Evolutionary conservation across 1,139 yeast genomes (phyloP), one percentile per base, ranked within the genome.

Genomic region (Saccharomyces hybrid): DNA sequence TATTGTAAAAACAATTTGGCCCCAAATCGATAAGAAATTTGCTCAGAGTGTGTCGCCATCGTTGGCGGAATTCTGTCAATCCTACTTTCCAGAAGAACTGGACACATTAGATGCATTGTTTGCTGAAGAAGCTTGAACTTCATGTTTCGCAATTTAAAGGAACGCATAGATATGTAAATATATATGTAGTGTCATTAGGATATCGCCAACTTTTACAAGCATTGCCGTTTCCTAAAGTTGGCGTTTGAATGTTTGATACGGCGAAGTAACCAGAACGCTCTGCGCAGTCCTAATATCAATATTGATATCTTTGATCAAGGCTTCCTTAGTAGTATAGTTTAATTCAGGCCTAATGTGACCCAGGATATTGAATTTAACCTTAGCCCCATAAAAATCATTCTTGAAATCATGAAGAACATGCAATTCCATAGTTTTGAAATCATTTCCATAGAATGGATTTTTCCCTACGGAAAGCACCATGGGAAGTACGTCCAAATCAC

Each of bases 391-490:
- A 69, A 95, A 95, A 57, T 80, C 78, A 5, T 74, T 66, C 1
- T 68, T 61, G 65, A 91, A 93, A 55, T 83, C 73, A 71, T 89
- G 95, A 53, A 95, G 78, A 13, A 95, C 80, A 70, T 95, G 97
- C 48, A 93, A 77, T 65, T 95, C 99, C 7, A 88, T 93, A 0
- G 96, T 84, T 58, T 81, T 78, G 52, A 57, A 58, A 5, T 63
- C 58, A 71, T 93, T 91, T 32, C 84, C 79, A 71, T 84, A 95
- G 70, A 86, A 93, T 16, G 99, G 99, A 67, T 93, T 95, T 88
- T 90, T 89, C 1, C 99, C 99, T 27, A 95, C 80, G 16, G 96
- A 88, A 88, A 91, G 86, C 23, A 91, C 98, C 86, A 90, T 89
- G 0, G 97, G 97, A 30, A 83, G 75, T 0, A 71, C 71, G 14